phyloP scores from a whole-genome alignment of 345 rosid species.

The Salix viminalis region DNA sequence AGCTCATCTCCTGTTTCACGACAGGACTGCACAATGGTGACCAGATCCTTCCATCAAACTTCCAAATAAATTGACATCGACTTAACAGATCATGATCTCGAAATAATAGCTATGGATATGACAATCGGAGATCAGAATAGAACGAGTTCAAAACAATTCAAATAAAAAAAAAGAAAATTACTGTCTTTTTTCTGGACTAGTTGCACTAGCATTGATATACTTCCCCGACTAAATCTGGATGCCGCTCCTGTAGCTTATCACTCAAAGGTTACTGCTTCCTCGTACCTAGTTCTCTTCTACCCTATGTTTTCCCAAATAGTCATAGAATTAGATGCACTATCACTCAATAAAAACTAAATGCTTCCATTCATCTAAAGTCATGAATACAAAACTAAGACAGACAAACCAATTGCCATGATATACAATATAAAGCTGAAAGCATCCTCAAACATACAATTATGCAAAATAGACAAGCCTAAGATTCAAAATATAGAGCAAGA shows the following conservation, averaged over 20 bases:
- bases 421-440: neutral
- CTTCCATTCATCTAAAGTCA: neutral
- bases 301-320: neutral
- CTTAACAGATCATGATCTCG: neutral
- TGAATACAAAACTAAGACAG: neutral
- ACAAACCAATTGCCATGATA: neutral
- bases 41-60: conserved; percentile 1
- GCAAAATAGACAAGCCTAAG: neutral
- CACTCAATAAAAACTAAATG: neutral
- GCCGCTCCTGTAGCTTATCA: neutral
- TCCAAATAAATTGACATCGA: neutral
- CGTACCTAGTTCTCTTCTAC: neutral
- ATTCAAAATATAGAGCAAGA: neutral
- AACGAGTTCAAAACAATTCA: neutral
- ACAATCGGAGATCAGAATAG: neutral
- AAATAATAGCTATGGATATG: neutral
- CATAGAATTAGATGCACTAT: neutral
- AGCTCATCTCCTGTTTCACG: neutral
- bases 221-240: neutral
- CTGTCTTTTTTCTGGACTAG: neutral
- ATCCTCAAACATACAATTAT: neutral
- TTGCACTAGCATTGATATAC: neutral
- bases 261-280: neutral
- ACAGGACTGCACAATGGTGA: neutral
- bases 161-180: neutral